These are phyloP conservation scores for Orbilia brochopaga DNA, from an alignment of 2,329 filamentous ascomycete species.

Conservation along the genomic window DNA sequence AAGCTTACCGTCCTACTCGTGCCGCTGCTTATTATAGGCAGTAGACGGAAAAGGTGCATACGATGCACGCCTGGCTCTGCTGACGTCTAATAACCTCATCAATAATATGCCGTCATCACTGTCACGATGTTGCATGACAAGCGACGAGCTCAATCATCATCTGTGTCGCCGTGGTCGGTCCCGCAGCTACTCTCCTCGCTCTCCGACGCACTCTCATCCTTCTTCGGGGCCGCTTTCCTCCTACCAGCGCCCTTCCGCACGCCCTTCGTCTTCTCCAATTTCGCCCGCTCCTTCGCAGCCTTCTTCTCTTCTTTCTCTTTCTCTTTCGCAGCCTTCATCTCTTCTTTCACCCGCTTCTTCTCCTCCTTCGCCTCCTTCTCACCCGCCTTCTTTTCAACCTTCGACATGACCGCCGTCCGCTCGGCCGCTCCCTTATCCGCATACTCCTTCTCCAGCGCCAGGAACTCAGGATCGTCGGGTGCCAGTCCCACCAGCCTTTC, in stretches of 20 bases:
- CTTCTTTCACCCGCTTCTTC: slow-evolving; percentile 29
- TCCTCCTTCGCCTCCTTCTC: slow-evolving; percentile 50
- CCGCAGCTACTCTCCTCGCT: slow-evolving; percentile 29
- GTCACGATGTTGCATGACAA: too few relatives aligned
- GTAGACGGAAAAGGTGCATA: too few relatives aligned
- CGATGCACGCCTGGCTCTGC: too few relatives aligned
- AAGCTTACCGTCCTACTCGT: too few relatives aligned
- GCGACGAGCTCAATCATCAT: background rate
- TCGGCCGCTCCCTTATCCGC: slow-evolving; percentile 72
- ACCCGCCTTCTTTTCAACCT: slow-evolving; percentile 70
- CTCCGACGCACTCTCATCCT: slow-evolving; percentile 11
- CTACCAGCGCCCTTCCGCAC: slow-evolving; percentile 3
- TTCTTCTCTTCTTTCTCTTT: slow-evolving; percentile 27
- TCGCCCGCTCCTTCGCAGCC: background rate
- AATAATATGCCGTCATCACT: too few relatives aligned
- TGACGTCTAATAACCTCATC: too few relatives aligned
- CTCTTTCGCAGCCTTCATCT: slow-evolving; percentile 36
- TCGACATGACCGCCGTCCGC: slow-evolving; percentile 75
- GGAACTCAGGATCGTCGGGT: slow-evolving; percentile 69
- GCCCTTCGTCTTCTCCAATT: slow-evolving; percentile 1
- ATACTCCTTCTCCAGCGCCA: slow-evolving; percentile 68
- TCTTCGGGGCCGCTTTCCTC: slow-evolving; percentile 4
- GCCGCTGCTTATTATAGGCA: too few relatives aligned
- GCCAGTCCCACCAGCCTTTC: slow-evolving; percentile 87
- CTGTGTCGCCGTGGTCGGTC: slow-evolving; percentile 1